Percentiles rank a stretch among this genome's conserved stretches.
These are phyloP conservation scores for Suillus cothurnatus DNA, from an alignment of 768 basidiomycete species.

Conservation along the genomic window DNA sequence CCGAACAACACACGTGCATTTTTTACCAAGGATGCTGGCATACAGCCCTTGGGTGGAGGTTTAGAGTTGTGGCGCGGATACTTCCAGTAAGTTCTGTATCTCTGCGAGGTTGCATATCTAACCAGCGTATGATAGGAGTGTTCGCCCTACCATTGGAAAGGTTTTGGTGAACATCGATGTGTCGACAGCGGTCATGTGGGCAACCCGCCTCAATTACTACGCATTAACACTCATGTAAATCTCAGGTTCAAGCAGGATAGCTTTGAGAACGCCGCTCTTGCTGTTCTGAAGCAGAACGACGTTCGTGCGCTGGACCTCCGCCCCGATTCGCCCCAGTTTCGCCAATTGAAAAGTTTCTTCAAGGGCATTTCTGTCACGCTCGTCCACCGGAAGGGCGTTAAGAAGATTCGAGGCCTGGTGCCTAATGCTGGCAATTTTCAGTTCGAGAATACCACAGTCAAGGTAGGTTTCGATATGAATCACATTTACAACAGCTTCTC, in stretches of 20 bases:
- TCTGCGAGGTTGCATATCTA: not conserved
- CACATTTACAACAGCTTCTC: constrained; percentile 3
- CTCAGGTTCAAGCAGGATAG: constrained; percentile 29
- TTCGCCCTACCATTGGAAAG: constrained; percentile 42
- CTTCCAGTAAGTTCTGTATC: constrained; percentile 44
- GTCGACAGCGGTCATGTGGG: constrained; percentile 47
- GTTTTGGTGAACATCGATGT: constrained; percentile 52
- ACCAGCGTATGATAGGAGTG: constrained; percentile 37
- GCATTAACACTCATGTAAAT: not conserved
- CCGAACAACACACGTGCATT: constrained; percentile 50
- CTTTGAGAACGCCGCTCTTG: constrained; percentile 34
- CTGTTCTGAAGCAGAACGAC: constrained; percentile 26
- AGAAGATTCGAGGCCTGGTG: constrained; percentile 41
- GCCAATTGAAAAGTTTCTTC: constrained; percentile 41
- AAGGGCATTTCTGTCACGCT: constrained; percentile 39
- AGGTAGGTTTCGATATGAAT: constrained; percentile 31
- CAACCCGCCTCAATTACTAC: not conserved
- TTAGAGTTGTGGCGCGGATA: constrained; percentile 51
- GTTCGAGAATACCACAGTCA: constrained; percentile 46
- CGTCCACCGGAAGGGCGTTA: constrained; percentile 23
- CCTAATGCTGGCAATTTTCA: constrained; percentile 38
- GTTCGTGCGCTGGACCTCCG: constrained; percentile 33
- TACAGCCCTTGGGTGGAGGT: constrained; percentile 26
- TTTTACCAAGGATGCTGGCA: constrained; percentile 40
- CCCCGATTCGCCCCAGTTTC: constrained; percentile 26